Base-by-base conservation (phyloP, 768 basidiomycete species). In the Lentinus brumalis region DNA sequence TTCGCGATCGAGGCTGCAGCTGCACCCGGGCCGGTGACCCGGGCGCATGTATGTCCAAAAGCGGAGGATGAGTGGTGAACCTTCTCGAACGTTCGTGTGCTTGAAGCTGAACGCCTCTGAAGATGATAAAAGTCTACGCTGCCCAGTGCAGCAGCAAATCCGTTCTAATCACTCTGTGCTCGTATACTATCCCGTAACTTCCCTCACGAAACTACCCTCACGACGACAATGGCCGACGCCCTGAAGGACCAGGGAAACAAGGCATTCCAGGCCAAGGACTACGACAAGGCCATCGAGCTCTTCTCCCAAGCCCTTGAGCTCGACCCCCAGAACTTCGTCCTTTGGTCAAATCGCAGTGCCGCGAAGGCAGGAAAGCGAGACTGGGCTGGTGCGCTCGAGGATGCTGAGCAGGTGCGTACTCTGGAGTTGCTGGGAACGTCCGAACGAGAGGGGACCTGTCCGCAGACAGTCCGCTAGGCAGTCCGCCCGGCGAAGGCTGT, bases 241-340 rank as follows among this genome's bases (percentile, higher is more conserved):
- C 80, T 97, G 66, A 98, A 98, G 79, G 91, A 93, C 71, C 86
- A 86, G 71, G 96, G 95, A 70, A 98, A 98, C 83, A 94, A 95
- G 71, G 94, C 96, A 21, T 98, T 98, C 77, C 81, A 91, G 41
- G 92, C 92, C 57, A 97, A 94, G 73, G 86, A 97, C 68, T 97
- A 92, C 77, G 88, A 92, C 78, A 86, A 82, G 68, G 95, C 96
- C 7, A 91, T 92, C 79, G 83, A 89, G 70, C 77, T 90, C 50
- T 94, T 93, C 75, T 81, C 85, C 4, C 82, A 93, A 69, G 96
- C 92, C 18, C 91, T 98, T 71, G 85, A 81, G 50, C 68, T 96
- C 67, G 94, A 97, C 75, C 79, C 89, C 2, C 79, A 78, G 40
- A 96, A 96, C 71, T 89, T 91, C 74, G 95, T 98, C 55, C 79